These are phyloP conservation scores for Neocucurbitaria cava DNA, from an alignment of 2,329 filamentous ascomycete genomes.

Conservation along the genomic window DNA sequence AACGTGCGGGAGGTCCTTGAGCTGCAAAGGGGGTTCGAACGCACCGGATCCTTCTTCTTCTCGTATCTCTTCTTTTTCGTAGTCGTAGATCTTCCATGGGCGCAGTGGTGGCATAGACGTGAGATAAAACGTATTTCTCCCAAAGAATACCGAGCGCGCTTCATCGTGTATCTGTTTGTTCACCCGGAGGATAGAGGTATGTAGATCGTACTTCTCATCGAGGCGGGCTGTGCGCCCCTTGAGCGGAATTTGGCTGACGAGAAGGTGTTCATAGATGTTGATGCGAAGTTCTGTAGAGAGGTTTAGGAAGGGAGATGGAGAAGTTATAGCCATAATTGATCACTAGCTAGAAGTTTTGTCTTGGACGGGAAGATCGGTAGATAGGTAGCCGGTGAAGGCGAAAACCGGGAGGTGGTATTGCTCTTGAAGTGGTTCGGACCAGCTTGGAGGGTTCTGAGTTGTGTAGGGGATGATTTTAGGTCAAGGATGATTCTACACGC, in stretches of 20 bases:
- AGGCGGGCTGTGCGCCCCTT: conserved; percentile 26
- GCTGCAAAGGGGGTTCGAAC: conserved; percentile 38
- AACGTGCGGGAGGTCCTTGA: conserved; percentile 24
- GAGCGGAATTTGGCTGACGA: conserved; percentile 26
- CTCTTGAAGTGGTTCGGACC: too few species aligned
- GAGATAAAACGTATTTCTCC: conserved; percentile 49
- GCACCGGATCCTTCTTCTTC: conserved; percentile 17
- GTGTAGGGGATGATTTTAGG: too few species aligned
- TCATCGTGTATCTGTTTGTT: conserved; percentile 52
- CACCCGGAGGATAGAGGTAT: conserved; percentile 46
- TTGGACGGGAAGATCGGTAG: too few species aligned
- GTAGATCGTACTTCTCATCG: conserved; percentile 36
- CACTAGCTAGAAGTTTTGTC: too few species aligned
- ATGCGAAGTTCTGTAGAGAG: conserved; percentile 38
- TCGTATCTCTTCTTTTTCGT: neutral
- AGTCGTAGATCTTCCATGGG: neutral
- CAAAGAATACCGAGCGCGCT: conserved; percentile 50
- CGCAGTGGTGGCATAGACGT: conserved; percentile 18
- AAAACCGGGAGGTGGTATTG: too few species aligned
- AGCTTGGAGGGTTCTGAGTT: too few species aligned
- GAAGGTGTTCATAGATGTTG: conserved; percentile 37
- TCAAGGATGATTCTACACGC: too few species aligned
- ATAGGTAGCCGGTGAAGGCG: too few species aligned
- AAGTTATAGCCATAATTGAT: neutral
- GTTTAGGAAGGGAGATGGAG: conserved; percentile 30